A percentile compares a stretch with the other conserved stretches of the same genome.
These are phyloP conservation scores for Colletotrichum sp. DNA, from an alignment of 2,329 filamentous ascomycete species.

Conservation along the genomic window DNA sequence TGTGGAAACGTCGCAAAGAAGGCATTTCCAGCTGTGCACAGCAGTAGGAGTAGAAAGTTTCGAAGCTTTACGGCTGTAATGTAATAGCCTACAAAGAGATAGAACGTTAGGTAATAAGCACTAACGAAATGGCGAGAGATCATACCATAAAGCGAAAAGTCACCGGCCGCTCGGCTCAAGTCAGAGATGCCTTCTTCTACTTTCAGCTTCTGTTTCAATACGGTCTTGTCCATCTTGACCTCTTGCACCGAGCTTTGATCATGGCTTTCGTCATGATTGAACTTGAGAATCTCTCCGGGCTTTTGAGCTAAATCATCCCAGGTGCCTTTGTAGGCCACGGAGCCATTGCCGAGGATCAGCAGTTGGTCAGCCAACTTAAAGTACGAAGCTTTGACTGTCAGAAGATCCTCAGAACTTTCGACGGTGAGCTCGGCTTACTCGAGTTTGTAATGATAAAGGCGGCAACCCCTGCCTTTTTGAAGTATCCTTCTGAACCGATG, in stretches of 20 bases:
- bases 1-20: constrained; percentile 6
- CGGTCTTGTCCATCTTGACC: not conserved
- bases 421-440: not conserved
- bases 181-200: not conserved
- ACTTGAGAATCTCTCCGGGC: not conserved
- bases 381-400: not conserved
- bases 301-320: not conserved
- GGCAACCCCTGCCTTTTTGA: constrained; percentile 22
- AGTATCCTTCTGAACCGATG: constrained; percentile 20
- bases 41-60: not conserved
- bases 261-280: not conserved
- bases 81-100: not conserved
- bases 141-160: constrained; percentile 8
- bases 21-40: not conserved
- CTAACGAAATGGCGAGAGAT: accelerated
- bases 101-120: not conserved
- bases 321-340: not conserved
- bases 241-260: not conserved
- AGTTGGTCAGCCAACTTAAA: not conserved
- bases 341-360: not conserved
- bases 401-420: not conserved
- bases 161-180: not conserved
- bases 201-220: not conserved
- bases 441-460: constrained; percentile 2
- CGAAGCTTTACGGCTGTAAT: not conserved